These are phyloP conservation scores for Salix dunnii DNA, from an alignment of 345 rosid genomes.

Conservation along the genomic window DNA sequence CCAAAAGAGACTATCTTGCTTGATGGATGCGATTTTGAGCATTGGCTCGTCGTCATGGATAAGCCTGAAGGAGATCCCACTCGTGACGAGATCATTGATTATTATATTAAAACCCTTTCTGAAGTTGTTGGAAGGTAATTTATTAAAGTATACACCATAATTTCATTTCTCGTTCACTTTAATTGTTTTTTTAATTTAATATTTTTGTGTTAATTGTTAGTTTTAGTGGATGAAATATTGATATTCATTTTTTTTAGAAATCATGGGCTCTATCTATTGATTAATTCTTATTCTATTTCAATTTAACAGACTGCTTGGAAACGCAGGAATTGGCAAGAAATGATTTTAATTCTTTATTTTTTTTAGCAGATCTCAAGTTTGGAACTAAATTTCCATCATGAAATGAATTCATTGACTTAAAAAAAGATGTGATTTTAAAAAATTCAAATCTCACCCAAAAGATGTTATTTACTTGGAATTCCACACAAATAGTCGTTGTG, in stretches of 20 bases:
- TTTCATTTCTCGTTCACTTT: neutral
- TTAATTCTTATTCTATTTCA: neutral
- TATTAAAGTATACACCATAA: neutral
- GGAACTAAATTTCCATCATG: too few species aligned
- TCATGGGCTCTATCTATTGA: neutral
- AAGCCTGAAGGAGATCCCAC: constrained; percentile 61
- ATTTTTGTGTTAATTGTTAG: neutral
- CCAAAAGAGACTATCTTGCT: constrained; percentile 88
- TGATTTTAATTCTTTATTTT: too few species aligned
- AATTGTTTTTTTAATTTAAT: neutral
- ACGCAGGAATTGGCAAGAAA: too few species aligned
- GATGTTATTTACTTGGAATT: too few species aligned
- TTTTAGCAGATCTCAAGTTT: too few species aligned
- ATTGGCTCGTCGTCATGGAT: constrained; percentile 90
- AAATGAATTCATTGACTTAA: too few species aligned
- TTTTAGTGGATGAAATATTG: neutral
- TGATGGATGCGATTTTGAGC: constrained; percentile 91
- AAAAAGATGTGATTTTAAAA: too few species aligned
- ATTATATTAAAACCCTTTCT: constrained; percentile 70
- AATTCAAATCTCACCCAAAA: too few species aligned
- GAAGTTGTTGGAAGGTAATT: constrained; percentile 65
- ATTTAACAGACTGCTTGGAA: neutral
- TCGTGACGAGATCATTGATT: constrained; percentile 80
- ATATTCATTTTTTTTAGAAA: neutral
- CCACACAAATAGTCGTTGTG: too few species aligned